A percentile compares a stretch with the other conserved stretches of the same genome.
These are phyloP conservation scores for Fusarium camptoceras DNA, from an alignment of 2,329 filamentous ascomycete species.

Conservation along the genomic window DNA sequence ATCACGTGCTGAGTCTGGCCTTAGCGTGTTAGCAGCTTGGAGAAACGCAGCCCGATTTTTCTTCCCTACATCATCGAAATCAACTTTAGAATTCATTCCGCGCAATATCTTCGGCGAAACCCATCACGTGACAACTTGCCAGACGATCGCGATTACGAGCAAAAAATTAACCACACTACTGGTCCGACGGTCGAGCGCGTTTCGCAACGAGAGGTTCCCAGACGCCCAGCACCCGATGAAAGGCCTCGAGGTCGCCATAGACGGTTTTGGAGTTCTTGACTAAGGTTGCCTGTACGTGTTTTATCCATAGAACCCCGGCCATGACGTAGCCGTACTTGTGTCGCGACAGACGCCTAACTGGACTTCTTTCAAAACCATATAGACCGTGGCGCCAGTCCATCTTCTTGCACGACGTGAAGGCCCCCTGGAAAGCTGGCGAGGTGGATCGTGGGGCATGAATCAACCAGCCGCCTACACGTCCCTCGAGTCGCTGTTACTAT, in stretches of 20 bases:
- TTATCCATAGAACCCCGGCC: slow-evolving; percentile 36
- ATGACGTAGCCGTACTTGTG: slow-evolving; percentile 47
- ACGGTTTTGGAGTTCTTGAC: slow-evolving; percentile 46
- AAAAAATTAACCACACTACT: slow-evolving; percentile 44
- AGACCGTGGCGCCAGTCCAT: slow-evolving; percentile 68
- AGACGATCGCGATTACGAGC: slow-evolving; percentile 44
- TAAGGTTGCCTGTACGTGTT: slow-evolving; percentile 51
- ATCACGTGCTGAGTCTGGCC: slow-evolving; percentile 47
- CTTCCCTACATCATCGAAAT: slow-evolving; percentile 49
- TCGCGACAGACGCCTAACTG: slow-evolving; percentile 42
- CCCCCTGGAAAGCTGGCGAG: slow-evolving; percentile 68
- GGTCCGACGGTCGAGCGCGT: slow-evolving; percentile 32
- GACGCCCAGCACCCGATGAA: slow-evolving; percentile 48
- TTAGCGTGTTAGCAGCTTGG: slow-evolving; percentile 39
- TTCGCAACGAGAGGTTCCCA: slow-evolving; percentile 39
- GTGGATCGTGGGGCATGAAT: slow-evolving; percentile 68
- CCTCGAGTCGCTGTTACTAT: slow-evolving; percentile 87
- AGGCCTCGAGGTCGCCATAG: slow-evolving; percentile 42
- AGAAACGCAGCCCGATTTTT: slow-evolving; percentile 42
- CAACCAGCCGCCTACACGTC: slow-evolving; percentile 76
- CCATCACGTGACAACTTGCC: slow-evolving; percentile 50
- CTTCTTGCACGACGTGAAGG: slow-evolving; percentile 63
- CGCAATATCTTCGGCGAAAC: slow-evolving; percentile 36
- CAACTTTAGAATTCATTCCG: slow-evolving; percentile 24
- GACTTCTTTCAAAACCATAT: slow-evolving; percentile 36